These are phyloP conservation scores for Pyrrhoderma noxium DNA, from an alignment of 1,284 basidiomycete species.

Conservation along the genomic window DNA sequence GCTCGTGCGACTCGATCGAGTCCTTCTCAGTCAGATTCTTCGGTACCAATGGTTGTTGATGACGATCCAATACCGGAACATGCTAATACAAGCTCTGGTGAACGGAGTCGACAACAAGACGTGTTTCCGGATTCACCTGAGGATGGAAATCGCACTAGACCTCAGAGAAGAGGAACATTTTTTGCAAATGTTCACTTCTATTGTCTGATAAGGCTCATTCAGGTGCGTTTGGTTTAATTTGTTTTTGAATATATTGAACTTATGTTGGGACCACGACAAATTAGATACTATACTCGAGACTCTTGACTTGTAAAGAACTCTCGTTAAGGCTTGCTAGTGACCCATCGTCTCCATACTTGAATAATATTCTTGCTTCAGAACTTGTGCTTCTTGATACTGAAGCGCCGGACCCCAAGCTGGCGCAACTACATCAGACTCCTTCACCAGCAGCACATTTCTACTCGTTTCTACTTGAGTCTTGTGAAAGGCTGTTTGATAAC, in stretches of 20 bases:
- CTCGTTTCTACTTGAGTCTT: constrained; percentile 76
- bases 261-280: not conserved
- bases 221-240: constrained; percentile 44
- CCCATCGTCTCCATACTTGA: constrained; percentile 22
- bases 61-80: constrained; percentile 25
- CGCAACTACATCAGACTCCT: constrained; percentile 23
- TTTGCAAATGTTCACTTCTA: constrained; percentile 91
- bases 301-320: constrained; percentile 71
- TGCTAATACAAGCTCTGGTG: constrained; percentile 20
- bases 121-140: constrained; percentile 7
- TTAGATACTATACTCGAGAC: constrained; percentile 82
- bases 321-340: constrained; percentile 43
- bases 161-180: constrained; percentile 49
- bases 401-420: constrained; percentile 21
- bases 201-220: constrained; percentile 73
- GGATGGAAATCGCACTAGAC: constrained; percentile 25
- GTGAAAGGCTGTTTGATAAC: constrained; percentile 88
- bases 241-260: not conserved
- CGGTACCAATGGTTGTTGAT: constrained; percentile 37
- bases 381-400: constrained; percentile 27
- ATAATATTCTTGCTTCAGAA: constrained; percentile 29
- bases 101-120: constrained; percentile 19
- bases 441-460: constrained; percentile 62
- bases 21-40: constrained; percentile 44
- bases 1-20: constrained; percentile 25